phyloP scores from a whole-genome alignment of 768 basidiomycete species.

The Lactarius quietus region DNA sequence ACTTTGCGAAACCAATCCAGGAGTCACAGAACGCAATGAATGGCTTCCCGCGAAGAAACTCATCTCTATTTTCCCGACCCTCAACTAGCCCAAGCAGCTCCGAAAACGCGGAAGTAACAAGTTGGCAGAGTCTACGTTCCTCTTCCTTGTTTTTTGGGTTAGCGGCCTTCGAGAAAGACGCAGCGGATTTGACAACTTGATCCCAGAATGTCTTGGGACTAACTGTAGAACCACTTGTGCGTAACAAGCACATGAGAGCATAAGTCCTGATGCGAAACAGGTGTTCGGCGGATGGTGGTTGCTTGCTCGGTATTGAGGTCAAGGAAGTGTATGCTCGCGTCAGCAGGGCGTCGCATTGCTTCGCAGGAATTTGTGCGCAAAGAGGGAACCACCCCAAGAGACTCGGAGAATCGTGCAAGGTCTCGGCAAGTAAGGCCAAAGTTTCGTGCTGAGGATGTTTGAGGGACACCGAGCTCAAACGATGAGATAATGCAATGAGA shows the following conservation, averaged over 20 bases:
- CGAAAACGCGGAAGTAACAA: conserved; percentile 44
- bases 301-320: conserved; percentile 32
- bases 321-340: conserved; percentile 57
- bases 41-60: conserved; percentile 46
- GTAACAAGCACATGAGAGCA: conserved; percentile 46
- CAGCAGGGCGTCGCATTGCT: conserved; percentile 55
- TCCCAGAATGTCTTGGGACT: conserved; percentile 65
- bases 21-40: conserved; percentile 68
- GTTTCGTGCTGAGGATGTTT: conserved; percentile 14
- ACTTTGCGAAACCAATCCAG: conserved; percentile 65
- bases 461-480: conserved; percentile 23
- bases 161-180: conserved; percentile 36
- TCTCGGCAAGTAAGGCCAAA: conserved; percentile 31
- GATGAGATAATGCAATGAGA: conserved; percentile 41
- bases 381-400: conserved; percentile 53
- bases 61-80: conserved; percentile 33
- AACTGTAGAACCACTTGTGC: conserved; percentile 44
- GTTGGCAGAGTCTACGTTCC: conserved; percentile 16
- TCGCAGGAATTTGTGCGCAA: conserved; percentile 43
- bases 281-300: conserved; percentile 26
- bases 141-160: conserved; percentile 9
- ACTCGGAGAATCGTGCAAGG: conserved; percentile 35
- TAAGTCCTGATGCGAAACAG: conserved; percentile 41
- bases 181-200: conserved; percentile 52
- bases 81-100: conserved; percentile 43